phyloP scores from a whole-genome alignment of 2,329 filamentous ascomycete species.

The Botrytis cinerea region DNA sequence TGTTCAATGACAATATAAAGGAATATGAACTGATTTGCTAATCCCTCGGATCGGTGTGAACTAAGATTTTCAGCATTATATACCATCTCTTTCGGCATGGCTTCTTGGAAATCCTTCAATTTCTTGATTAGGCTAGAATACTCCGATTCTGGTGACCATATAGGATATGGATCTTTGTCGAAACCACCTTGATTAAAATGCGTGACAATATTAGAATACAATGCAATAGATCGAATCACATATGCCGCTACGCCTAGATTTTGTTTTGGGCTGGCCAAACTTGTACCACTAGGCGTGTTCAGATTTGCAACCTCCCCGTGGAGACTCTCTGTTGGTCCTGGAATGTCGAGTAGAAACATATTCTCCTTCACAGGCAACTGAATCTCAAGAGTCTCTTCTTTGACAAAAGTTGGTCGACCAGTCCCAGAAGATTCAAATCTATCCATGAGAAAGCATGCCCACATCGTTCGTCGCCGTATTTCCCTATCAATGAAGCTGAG shows the following conservation, averaged over 20 bases:
- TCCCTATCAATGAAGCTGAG: slow-evolving; percentile 91
- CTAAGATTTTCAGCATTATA: slow-evolving; percentile 83
- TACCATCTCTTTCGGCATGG: slow-evolving; percentile 68
- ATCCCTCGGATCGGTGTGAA: slow-evolving; percentile 78
- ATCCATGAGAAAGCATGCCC: slow-evolving; percentile 97
- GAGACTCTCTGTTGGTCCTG: slow-evolving; percentile 81
- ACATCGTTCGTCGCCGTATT: slow-evolving; percentile 92
- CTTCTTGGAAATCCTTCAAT: slow-evolving; percentile 67
- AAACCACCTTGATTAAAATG: slow-evolving; percentile 91
- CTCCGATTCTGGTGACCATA: slow-evolving; percentile 81
- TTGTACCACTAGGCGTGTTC: slow-evolving; percentile 62
- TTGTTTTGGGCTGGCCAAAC: slow-evolving; percentile 65
- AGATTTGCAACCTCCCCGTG: slow-evolving; percentile 68
- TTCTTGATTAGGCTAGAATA: slow-evolving; percentile 71
- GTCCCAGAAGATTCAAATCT: slow-evolving; percentile 95
- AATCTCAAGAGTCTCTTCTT: slow-evolving; percentile 84
- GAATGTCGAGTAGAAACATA: slow-evolving; percentile 88
- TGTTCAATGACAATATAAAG: slow-evolving; percentile 89
- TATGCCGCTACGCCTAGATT: slow-evolving; percentile 97
- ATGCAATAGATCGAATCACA: slow-evolving; percentile 77
- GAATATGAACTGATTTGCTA: slow-evolving; percentile 90
- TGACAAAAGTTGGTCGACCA: slow-evolving; percentile 86
- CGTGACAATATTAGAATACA: slow-evolving; percentile 88
- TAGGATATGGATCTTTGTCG: slow-evolving; percentile 71
- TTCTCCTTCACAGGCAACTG: slow-evolving; percentile 89